Conservation (phyloP, 2,329 filamentous ascomycete genomes). For the Simplicillium aogashimaense region DNA sequence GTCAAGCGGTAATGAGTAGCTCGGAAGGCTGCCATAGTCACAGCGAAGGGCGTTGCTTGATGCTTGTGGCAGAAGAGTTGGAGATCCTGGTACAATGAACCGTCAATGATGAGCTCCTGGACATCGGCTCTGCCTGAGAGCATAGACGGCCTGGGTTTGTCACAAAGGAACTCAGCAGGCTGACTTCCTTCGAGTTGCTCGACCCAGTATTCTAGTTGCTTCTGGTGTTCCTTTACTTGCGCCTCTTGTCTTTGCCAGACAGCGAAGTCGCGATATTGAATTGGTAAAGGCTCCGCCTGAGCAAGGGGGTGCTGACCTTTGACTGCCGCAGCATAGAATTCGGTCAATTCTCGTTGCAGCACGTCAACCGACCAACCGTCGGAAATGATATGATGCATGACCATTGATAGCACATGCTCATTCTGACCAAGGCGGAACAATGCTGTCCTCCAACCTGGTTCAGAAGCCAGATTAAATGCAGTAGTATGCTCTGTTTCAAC, state of each 20-base stretch:
- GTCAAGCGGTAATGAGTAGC: slow-evolving; percentile 5
- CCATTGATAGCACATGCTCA: slow-evolving; percentile 9
- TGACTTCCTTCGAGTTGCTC: slow-evolving; percentile 5
- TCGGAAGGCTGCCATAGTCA: slow-evolving; percentile 4
- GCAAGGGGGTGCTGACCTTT: slow-evolving; percentile 8
- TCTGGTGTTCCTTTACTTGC: slow-evolving; percentile 6
- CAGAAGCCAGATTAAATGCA: slow-evolving; percentile 11
- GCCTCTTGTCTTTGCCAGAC: slow-evolving; percentile 9
- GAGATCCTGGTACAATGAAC: slow-evolving; percentile 3
- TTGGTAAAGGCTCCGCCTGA: slow-evolving; percentile 8
- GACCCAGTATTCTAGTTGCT: slow-evolving; percentile 11
- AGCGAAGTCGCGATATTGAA: slow-evolving; percentile 16
- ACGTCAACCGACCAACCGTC: slow-evolving; percentile 5
- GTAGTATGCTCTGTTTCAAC: slow-evolving; percentile 8
- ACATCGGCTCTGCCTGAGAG: slow-evolving; percentile 3
- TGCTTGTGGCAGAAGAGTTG: slow-evolving; percentile 2
- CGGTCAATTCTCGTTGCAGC: slow-evolving; percentile 5
- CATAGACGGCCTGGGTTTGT: slow-evolving; percentile 5
- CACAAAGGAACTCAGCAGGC: slow-evolving; percentile 7
- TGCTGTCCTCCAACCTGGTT: slow-evolving; percentile 11
- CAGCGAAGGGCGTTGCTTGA: slow-evolving; percentile 2
- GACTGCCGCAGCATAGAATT: slow-evolving; percentile 9
- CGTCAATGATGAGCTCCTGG: not conserved
- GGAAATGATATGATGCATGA: slow-evolving; percentile 5
- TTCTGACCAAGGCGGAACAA: slow-evolving; percentile 6